Conservation (phyloP, 352 stramenopile species). For the Elongisporangium undulatum region DNA sequence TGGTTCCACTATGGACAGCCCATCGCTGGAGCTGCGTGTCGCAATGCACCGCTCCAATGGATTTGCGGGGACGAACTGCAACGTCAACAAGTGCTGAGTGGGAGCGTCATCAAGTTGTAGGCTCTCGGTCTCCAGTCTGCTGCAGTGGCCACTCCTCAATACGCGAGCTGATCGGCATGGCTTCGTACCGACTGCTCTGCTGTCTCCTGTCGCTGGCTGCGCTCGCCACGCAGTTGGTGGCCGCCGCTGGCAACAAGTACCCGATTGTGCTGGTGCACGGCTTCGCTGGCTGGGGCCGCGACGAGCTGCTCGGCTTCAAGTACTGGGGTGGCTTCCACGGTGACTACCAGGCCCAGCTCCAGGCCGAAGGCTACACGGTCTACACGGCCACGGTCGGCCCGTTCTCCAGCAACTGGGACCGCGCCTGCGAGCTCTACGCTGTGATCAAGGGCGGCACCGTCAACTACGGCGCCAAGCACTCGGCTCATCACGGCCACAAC, state of each 20-base stretch:
- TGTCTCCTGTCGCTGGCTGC: slow-evolving; percentile 12
- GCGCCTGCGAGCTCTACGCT: slow-evolving; percentile 34
- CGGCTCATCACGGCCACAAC: slow-evolving; percentile 8
- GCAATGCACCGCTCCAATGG: not conserved
- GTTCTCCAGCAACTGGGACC: slow-evolving; percentile 34
- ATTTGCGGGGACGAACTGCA: not conserved
- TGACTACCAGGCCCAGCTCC: slow-evolving; percentile 30
- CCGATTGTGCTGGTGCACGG: slow-evolving; percentile 52
- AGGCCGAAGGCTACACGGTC: slow-evolving; percentile 24
- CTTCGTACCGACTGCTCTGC: not conserved
- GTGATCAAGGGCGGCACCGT: slow-evolving; percentile 29
- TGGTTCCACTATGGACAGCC: not conserved
- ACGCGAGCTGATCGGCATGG: not conserved
- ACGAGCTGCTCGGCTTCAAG: slow-evolving; percentile 35
- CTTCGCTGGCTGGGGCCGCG: slow-evolving; percentile 36
- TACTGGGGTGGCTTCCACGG: slow-evolving; percentile 50
- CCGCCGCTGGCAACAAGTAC: slow-evolving; percentile 27
- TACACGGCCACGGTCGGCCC: slow-evolving; percentile 18
- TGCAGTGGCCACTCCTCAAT: not conserved
- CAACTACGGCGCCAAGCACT: slow-evolving; percentile 26
- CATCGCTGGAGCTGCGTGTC: not conserved
- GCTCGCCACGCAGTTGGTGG: not conserved
- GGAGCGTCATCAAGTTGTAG: not conserved
- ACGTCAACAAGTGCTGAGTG: not conserved
- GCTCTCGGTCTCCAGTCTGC: not conserved